Percentiles rank a stretch among this genome's conserved stretches.
phyloP scores from a whole-genome alignment of 129 eudicot species.

The Apium graveolens region DNA sequence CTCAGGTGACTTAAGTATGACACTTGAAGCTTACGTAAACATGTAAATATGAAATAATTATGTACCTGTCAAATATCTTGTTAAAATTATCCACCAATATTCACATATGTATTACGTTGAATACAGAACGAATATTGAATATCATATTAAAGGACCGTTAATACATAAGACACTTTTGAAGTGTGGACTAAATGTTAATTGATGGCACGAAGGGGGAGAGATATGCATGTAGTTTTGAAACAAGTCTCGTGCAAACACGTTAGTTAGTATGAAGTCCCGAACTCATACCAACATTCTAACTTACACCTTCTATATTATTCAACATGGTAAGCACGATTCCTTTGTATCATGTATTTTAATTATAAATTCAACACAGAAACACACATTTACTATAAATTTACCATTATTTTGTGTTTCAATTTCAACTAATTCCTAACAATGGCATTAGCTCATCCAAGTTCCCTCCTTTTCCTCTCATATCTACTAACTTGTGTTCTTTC shows the following conservation, averaged over 20 bases:
- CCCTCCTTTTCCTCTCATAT: not conserved
- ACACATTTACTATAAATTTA: not conserved
- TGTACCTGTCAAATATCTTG: too few species aligned
- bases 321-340: conserved; percentile 10
- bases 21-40: too few species aligned
- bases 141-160: not conserved
- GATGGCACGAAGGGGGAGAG: not conserved
- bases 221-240: not conserved
- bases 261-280: conserved; percentile 5
- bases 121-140: too few species aligned
- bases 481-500: conserved; percentile 3
- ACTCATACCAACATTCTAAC: conserved; percentile 7
- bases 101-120: too few species aligned
- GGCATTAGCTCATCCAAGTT: conserved; percentile 5
- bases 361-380: not conserved
- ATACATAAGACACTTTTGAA: not conserved
- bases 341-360: not conserved
- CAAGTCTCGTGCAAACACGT: conserved; percentile 13
- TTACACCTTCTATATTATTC: not conserved
- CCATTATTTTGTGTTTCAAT: not conserved
- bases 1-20: too few species aligned
- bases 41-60: too few species aligned
- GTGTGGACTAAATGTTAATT: not conserved
- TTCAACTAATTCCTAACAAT: not conserved
- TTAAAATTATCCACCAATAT: too few species aligned